A percentile compares a stretch with the other conserved stretches of the same genome.
These are phyloP conservation scores for Chrysochromulina parva DNA, from an alignment of 78 protist species.

Conservation along the genomic window DNA sequence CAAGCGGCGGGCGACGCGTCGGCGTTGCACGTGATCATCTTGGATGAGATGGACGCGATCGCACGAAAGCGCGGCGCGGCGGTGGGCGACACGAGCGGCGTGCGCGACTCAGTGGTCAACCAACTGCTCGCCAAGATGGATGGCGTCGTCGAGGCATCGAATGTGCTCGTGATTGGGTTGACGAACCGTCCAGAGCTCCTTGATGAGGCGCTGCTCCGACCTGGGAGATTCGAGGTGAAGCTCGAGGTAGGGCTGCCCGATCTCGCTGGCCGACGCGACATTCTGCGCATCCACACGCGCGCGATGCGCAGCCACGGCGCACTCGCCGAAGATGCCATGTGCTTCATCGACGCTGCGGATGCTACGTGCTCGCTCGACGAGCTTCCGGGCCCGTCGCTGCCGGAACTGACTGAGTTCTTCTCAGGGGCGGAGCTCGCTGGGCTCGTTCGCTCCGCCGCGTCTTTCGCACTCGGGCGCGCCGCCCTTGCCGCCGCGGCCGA, in stretches of 20 bases:
- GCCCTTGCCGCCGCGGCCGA: too few species aligned
- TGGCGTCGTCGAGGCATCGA: not conserved
- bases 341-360: not conserved
- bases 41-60: constrained; percentile 72
- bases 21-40: constrained; percentile 56
- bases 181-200: constrained; percentile 2
- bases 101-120: constrained; percentile 49
- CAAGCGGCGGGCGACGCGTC: constrained; percentile 53
- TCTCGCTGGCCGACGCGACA: constrained; percentile 32
- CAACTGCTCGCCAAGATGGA: constrained; percentile 37
- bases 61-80: constrained; percentile 40
- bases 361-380: not conserved
- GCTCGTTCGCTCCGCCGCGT: constrained; percentile 22
- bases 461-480: not conserved
- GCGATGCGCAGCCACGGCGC: constrained; percentile 10
- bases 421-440: constrained; percentile 9
- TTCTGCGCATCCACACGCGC: constrained; percentile 49
- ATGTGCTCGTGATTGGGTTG: not conserved
- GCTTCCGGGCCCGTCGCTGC: not conserved
- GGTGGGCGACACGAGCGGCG: not conserved
- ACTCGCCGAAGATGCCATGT: not conserved
- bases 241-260: constrained; percentile 41
- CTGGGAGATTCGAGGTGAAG: constrained; percentile 36
- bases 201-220: constrained; percentile 20
- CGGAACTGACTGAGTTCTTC: not conserved